A percentile compares a stretch with the other conserved stretches of the same genome.
These are phyloP conservation scores for Xylariaceae sp. DNA, from an alignment of 2,329 filamentous ascomycete genomes.

Conservation along the genomic window DNA sequence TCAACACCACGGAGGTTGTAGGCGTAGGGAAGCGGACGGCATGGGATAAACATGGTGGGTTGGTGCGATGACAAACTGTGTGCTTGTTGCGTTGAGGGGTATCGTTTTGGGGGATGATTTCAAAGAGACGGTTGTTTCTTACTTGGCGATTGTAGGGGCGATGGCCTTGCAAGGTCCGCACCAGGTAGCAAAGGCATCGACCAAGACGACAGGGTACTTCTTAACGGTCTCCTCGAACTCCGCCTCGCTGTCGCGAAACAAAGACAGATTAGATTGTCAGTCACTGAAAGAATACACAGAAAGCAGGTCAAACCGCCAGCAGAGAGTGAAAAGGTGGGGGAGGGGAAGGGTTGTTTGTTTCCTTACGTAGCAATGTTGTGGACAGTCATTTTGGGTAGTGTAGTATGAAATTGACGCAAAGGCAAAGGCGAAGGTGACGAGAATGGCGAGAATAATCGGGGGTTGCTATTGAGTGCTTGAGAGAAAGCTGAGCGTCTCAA, in stretches of 20 bases:
- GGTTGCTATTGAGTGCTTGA: slow-evolving; percentile 14
- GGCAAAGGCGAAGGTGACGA: slow-evolving; percentile 16
- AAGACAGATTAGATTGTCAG: slow-evolving; percentile 7
- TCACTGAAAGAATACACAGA: too few species aligned
- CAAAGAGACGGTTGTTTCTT: slow-evolving; percentile 29
- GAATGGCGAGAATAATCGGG: too few species aligned
- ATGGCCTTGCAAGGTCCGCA: slow-evolving; percentile 95
- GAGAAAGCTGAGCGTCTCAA: slow-evolving; percentile 19
- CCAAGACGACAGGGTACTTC: slow-evolving; percentile 57
- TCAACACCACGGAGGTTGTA: too few species aligned
- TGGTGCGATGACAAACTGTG: too few species aligned
- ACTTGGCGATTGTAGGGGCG: slow-evolving; percentile 67
- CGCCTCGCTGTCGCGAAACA: slow-evolving; percentile 20
- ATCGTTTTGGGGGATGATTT: background rate
- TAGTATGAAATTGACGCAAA: slow-evolving; percentile 34
- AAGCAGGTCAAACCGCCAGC: too few species aligned
- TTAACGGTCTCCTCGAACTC: slow-evolving; percentile 27
- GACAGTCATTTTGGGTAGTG: slow-evolving; percentile 39
- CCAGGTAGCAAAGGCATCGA: slow-evolving; percentile 88
- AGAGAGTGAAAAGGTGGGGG: slow-evolving; percentile 1
- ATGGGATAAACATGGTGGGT: too few species aligned
- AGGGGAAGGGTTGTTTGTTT: too few species aligned
- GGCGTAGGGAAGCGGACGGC: too few species aligned
- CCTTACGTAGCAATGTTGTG: slow-evolving; percentile 37
- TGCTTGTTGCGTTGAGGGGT: background rate